These are phyloP conservation scores for Holtermannia corniformis DNA, from an alignment of 768 basidiomycete species.

Conservation along the genomic window DNA sequence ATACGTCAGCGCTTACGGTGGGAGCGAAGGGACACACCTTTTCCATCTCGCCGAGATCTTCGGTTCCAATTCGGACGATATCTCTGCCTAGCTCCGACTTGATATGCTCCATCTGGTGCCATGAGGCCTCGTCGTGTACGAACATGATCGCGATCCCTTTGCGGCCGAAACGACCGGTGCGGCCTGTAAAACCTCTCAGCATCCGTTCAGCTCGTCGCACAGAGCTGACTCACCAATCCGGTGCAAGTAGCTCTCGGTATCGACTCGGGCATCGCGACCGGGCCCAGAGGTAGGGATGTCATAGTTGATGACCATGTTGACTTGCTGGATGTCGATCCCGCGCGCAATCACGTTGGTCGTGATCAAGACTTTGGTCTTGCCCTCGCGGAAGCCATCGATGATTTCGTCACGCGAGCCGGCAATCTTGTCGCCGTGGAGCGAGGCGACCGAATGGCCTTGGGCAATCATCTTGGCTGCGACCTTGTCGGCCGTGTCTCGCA, in stretches of 20 bases:
- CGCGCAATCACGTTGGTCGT: constrained; percentile 98
- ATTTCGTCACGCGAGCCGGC: constrained; percentile 77
- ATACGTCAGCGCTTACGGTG: neutral
- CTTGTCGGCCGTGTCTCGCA: constrained; percentile 82
- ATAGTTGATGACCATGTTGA: constrained; percentile 99
- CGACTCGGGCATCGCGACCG: constrained; percentile 54
- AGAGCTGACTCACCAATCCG: constrained; percentile 64
- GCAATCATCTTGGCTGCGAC: constrained; percentile 81
- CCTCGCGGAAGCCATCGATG: constrained; percentile 92
- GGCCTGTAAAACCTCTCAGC: constrained; percentile 50
- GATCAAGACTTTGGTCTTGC: constrained; percentile 92
- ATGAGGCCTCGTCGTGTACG: constrained; percentile 80
- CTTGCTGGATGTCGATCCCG: constrained; percentile 96
- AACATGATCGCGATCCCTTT: constrained; percentile 97
- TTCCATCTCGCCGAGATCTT: constrained; percentile 89
- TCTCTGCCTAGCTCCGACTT: constrained; percentile 65
- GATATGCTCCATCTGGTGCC: constrained; percentile 81
- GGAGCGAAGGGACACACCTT: constrained; percentile 49
- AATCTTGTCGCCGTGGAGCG: constrained; percentile 90
- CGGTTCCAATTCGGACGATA: constrained; percentile 78
- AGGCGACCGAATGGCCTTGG: constrained; percentile 93
- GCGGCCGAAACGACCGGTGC: constrained; percentile 94
- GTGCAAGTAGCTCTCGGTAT: constrained; percentile 95
- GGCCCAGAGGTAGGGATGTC: constrained; percentile 59
- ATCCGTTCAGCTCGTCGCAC: neutral